Base-by-base conservation (phyloP, 2,329 filamentous ascomycete species). In the Davidsoniella australis region DNA sequence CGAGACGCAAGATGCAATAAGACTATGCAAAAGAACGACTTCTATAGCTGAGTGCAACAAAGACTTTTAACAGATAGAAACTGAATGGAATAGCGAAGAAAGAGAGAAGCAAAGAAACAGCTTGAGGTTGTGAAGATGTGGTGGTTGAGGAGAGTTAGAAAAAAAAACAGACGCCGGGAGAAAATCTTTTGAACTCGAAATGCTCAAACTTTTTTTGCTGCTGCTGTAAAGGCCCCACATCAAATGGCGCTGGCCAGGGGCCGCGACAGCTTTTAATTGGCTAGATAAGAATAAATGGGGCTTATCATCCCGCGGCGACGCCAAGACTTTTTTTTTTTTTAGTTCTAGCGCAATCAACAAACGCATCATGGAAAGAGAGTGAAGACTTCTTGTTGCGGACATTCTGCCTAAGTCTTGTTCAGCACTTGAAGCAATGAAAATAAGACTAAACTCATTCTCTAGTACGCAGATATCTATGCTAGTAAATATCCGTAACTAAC, bases 141-240 rank as follows among this genome's bases (percentile, higher is more conserved):
- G 20, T 20, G 20, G 55, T 52, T 50, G 49, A 47, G 45, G 41
- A 38, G 41, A 52, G 29, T 44, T 38, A 46, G 16, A 36, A 16
- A 41, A 20, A 39, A 47, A 38, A 47, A 42, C 18, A 36, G n/a
- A n/a, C n/a, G n/a, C n/a, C n/a, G n/a, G n/a, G 37, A 40, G 52
- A 37, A 48, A 48, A 20, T 38, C 41, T 44, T 14, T 38, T 29
- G 36, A 45, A 45, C 43, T 41, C 29, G 46, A 52, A 49, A 24
- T 47, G 18, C 55, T 54, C 47, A 53, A 47, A 48, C 53, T 52
- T 56, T 57, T 60, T 53, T 55, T 54, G 50, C 47, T 42, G 36
- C 38, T 44, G 23, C 43, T 49, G 37, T 40, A 24, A 14, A 3
- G n/a, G 9, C 14, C 48, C 52, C 54, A 49, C 54, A 55, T 50